These are phyloP conservation scores for Calonectria fujianensis DNA, from an alignment of 2,329 filamentous ascomycete genomes.

Conservation along the genomic window DNA sequence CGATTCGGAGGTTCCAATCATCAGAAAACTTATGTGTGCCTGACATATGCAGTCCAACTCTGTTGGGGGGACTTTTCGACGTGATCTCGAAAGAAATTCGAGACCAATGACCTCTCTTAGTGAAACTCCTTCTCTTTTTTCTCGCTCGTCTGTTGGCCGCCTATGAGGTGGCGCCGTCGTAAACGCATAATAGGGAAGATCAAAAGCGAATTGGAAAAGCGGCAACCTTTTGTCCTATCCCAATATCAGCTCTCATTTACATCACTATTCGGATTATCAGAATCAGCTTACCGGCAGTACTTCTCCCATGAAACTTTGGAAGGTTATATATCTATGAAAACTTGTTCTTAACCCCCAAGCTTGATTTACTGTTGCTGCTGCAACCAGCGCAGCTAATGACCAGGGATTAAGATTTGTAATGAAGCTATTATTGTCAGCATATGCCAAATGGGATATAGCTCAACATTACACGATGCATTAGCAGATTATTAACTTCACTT, in stretches of 20 bases:
- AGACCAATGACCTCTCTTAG: background rate
- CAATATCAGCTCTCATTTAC: background rate
- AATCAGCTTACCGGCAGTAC: background rate
- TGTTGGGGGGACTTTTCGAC: background rate
- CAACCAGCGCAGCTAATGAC: background rate
- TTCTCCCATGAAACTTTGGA: background rate
- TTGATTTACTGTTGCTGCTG: background rate
- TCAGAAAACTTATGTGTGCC: background rate
- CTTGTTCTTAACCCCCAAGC: background rate
- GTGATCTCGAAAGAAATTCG: background rate
- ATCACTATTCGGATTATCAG: no score
- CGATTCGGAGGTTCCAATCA: background rate
- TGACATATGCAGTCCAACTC: constrained; percentile 1
- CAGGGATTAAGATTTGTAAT: background rate
- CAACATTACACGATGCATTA: background rate
- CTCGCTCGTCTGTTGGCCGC: background rate
- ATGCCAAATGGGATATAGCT: background rate
- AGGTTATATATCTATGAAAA: background rate
- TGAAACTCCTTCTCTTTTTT: background rate
- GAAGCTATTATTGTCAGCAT: background rate
- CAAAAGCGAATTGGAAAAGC: background rate
- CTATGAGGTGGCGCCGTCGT: background rate
- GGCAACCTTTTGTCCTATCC: background rate
- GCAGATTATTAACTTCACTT: background rate
- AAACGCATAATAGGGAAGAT: background rate